Evolutionary conservation across 1,139 yeast species (phyloP).

Genomic region (Lodderomyces elongisporus): DNA sequence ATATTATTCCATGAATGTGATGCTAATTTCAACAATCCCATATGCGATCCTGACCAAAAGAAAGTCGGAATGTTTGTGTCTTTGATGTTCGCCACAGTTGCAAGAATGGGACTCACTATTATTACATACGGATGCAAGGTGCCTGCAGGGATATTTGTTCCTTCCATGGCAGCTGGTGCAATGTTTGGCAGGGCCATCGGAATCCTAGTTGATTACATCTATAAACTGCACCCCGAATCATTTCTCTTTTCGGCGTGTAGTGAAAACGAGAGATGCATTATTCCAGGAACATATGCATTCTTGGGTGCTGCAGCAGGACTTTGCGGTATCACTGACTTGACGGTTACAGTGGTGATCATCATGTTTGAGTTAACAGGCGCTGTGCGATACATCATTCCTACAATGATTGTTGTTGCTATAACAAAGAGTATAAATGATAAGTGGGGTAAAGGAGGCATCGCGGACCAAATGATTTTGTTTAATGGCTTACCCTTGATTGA

Average conservation of each 20-base stretch:
- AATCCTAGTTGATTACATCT: conserved; percentile 55
- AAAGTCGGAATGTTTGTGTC: conserved; percentile 38
- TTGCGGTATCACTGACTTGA: conserved; percentile 88
- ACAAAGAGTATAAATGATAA: conserved; percentile 73
- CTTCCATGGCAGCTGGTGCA: conserved; percentile 96
- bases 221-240: conserved; percentile 38
- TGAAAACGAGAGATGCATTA: conserved; percentile 50
- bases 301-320: conserved; percentile 97
- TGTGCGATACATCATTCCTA: conserved; percentile 79
- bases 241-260: conserved; percentile 44
- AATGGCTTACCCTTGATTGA: conserved; percentile 88
- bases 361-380: conserved; percentile 98
- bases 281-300: conserved; percentile 92
- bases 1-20: conserved; percentile 82
- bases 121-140: conserved; percentile 88
- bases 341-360: conserved; percentile 88
- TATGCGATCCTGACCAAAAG: conserved; percentile 47
- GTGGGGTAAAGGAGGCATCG: conserved; percentile 83
- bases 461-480: conserved; percentile 88
- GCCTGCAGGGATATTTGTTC: conserved; percentile 95
- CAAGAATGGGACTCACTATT: conserved; percentile 68
- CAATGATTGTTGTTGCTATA: conserved; percentile 93
- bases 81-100: conserved; percentile 63
- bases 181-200: conserved; percentile 88
- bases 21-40: conserved; percentile 31